Evolutionary conservation across 352 stramenopile species (phyloP).

Genomic region (Pythium utonaiense): DNA sequence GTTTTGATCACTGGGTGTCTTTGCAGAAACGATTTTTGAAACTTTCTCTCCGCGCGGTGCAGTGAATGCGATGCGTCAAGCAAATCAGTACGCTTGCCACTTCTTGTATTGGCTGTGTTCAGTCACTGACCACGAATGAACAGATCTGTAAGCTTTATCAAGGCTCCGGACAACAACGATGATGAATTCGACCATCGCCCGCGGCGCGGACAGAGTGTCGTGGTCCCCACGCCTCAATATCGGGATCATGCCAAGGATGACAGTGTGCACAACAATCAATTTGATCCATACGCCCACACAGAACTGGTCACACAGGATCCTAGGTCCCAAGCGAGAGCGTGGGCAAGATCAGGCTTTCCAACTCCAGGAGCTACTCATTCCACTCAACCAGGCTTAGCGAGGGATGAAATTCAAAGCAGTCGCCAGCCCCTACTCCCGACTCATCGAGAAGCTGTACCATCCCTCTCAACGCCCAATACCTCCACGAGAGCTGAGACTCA

Average conservation of each 20-base stretch:
- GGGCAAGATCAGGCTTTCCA: constrained; percentile 11
- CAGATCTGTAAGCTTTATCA: constrained; percentile 17
- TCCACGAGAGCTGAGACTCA: background rate
- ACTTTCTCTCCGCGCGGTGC: constrained; percentile 57
- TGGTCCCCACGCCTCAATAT: constrained; percentile 3
- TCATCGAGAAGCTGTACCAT: background rate
- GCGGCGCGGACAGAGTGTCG: constrained; percentile 10
- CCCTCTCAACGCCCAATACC: background rate
- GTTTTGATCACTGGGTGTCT: background rate
- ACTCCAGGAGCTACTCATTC: background rate
- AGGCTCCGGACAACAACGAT: constrained; percentile 7
- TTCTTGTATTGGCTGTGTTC: background rate
- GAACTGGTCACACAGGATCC: background rate
- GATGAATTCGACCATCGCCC: constrained; percentile 7
- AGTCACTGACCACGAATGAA: background rate
- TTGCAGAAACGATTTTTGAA: constrained; percentile 48
- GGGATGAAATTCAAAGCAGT: background rate
- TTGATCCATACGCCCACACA: constrained; percentile 15
- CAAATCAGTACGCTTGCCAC: constrained; percentile 33
- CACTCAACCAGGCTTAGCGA: background rate
- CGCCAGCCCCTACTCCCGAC: background rate
- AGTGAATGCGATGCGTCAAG: constrained; percentile 37
- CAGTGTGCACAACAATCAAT: background rate
- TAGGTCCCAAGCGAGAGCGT: background rate
- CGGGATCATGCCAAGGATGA: background rate